These are phyloP conservation scores for Chamaecyparis obtusa DNA, from an alignment of 75 land plant species.

Conservation along the genomic window DNA sequence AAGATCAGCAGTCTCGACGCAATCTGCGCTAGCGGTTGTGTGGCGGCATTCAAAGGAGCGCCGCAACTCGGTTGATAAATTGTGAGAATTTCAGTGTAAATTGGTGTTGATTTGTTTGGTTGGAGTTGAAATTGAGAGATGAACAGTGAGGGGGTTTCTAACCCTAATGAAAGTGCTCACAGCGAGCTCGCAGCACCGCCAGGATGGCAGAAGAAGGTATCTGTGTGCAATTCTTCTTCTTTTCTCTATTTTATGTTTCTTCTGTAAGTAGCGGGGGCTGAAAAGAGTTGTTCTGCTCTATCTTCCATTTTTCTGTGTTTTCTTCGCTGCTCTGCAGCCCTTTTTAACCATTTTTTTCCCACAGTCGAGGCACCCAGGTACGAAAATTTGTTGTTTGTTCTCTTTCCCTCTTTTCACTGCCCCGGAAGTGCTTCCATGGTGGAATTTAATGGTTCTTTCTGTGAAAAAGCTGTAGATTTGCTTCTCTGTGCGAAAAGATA, in stretches of 20 bases:
- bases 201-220: constrained; percentile 7
- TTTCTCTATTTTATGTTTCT: neutral
- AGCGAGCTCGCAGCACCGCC: neutral
- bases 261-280: neutral
- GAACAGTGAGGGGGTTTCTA: too few relatives aligned
- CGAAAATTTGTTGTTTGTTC: neutral
- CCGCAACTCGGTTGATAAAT: too few relatives aligned
- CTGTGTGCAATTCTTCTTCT: neutral
- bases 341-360: neutral
- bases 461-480: neutral
- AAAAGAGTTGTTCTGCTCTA: neutral
- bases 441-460: neutral
- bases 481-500: neutral
- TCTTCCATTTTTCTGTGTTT: neutral
- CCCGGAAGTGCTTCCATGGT: neutral
- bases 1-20: too few relatives aligned
- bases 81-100: too few relatives aligned
- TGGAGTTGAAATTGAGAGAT: too few relatives aligned
- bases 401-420: neutral
- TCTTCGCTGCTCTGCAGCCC: neutral
- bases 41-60: too few relatives aligned
- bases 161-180: neutral
- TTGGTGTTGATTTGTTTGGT: too few relatives aligned
- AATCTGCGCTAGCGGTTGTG: too few relatives aligned
- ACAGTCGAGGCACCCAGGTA: neutral